These are phyloP conservation scores for Samsoniella hepiali DNA, from an alignment of 2,329 filamentous ascomycete genomes.

Conservation along the genomic window DNA sequence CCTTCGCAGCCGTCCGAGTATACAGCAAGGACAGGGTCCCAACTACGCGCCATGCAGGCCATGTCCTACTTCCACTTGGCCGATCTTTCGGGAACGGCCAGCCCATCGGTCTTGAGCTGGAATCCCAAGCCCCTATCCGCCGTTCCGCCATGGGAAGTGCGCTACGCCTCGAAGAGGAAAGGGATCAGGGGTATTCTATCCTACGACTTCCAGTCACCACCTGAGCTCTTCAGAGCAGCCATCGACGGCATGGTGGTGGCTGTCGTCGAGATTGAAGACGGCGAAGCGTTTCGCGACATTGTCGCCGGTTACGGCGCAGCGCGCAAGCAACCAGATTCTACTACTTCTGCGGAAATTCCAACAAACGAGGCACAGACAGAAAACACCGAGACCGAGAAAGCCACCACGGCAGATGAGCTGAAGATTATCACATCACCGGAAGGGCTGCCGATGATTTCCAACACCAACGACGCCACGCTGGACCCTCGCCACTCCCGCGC, in stretches of 20 bases:
- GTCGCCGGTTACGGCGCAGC: not conserved
- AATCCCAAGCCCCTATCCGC: conserved; percentile 52
- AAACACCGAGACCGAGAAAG: conserved; percentile 21
- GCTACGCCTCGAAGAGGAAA: conserved; percentile 48
- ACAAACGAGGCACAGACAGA: conserved; percentile 18
- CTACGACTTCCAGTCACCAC: conserved; percentile 61
- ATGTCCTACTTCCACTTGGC: conserved; percentile 71
- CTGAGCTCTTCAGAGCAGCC: conserved; percentile 57
- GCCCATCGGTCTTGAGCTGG: conserved; percentile 40
- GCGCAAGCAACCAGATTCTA: not conserved
- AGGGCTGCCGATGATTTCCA: conserved; percentile 60
- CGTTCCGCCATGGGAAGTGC: conserved; percentile 58
- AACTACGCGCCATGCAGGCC: conserved; percentile 71
- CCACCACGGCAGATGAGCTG: not conserved
- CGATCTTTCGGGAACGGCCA: conserved; percentile 3
- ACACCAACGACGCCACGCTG: conserved; percentile 50
- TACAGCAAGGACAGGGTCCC: conserved; percentile 57
- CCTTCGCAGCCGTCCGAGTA: conserved; percentile 58
- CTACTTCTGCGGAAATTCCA: not conserved
- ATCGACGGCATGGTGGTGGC: conserved; percentile 71
- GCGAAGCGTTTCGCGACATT: conserved; percentile 44
- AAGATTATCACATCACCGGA: conserved; percentile 41
- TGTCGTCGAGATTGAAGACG: conserved; percentile 58
- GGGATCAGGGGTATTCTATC: conserved; percentile 65
- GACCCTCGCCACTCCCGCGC: conserved; percentile 57